Conservation (phyloP, 495 filamentous ascomycete species). For the Podospora fimiseda region DNA sequence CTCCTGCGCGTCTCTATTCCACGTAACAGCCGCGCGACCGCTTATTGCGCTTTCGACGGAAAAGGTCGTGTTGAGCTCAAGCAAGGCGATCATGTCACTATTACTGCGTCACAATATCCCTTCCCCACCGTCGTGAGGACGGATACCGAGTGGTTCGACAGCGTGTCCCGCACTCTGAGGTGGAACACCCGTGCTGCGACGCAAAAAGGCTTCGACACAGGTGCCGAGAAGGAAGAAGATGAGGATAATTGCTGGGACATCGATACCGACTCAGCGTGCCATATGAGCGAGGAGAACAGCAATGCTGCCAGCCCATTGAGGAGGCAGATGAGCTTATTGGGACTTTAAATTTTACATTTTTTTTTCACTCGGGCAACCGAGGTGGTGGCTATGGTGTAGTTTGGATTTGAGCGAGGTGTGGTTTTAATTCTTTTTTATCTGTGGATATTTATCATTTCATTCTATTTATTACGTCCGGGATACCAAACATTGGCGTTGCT, state of each 20-base stretch:
- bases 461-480: neutral
- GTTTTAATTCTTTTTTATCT: too few relatives aligned
- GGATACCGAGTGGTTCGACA: slow-evolving; percentile 89
- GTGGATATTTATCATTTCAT: too few relatives aligned
- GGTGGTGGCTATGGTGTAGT: too few relatives aligned
- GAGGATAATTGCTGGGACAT: slow-evolving; percentile 69
- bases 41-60: slow-evolving; percentile 94
- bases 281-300: slow-evolving; percentile 59
- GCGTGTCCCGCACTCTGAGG: slow-evolving; percentile 77
- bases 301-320: slow-evolving; percentile 58
- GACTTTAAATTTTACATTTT: slow-evolving; percentile 28
- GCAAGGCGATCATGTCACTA: slow-evolving; percentile 88
- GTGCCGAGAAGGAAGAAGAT: slow-evolving; percentile 33
- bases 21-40: slow-evolving; percentile 74
- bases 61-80: slow-evolving; percentile 88
- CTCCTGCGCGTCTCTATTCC: slow-evolving; percentile 84
- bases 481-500: too few relatives aligned
- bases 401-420: too few relatives aligned
- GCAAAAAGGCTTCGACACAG: slow-evolving; percentile 70
- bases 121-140: slow-evolving; percentile 86
- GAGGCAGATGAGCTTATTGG: slow-evolving; percentile 60
- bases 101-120: slow-evolving; percentile 89
- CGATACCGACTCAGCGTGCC: slow-evolving; percentile 65
- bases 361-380: too few relatives aligned
- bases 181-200: slow-evolving; percentile 87